Base-by-base conservation (phyloP, 1,284 basidiomycete genomes). In the Polyporus tsugae region DNA sequence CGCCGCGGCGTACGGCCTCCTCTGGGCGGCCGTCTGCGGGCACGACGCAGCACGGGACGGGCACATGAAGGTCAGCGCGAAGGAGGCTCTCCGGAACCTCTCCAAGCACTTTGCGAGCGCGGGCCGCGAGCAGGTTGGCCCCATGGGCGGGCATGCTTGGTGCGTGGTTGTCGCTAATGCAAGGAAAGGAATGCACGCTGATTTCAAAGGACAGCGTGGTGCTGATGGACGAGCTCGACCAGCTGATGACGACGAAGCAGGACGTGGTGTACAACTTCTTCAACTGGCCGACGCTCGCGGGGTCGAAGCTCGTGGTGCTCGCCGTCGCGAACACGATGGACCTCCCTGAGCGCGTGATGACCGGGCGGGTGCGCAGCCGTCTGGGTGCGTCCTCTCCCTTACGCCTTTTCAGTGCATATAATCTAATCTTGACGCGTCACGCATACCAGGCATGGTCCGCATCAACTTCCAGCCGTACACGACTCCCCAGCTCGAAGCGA, bases 211-310 rank as follows among this genome's bases (percentile, higher is more conserved):
- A 25, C 74, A 98, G 96, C 68, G 93, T 99, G 5, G 1, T 99
- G 4, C 84, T 99, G 33, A 98, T 99, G 95, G 97, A 99, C 78
- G 97, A 99, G 81, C 87, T 99, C 2, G 97, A 99, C 80, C 97
- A 99, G 79, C 87, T 99, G 41, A 90, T 99, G 72, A 99, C 97
- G 0, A 85, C 92, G 29, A 97, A 98, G 77, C 97, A 99, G 80
- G 97, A 99, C 74, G 97, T 99, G 2, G 94, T 99, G 52, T 99
- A 99, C 82, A 99, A 99, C 79, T 97, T 99, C 81, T 99, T 99
- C 87, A 99, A 99, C 79, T 99, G 98, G 97, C 98, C 97, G 1
- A 97, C 95, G 11, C 85, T 97, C 67, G 87, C 89, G 0, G 91
- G 91, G 17, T 95, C 94, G 65, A 93, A 94, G 76, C 86, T 99